Percentiles rank a stretch among this genome's conserved stretches.
Conservation (phyloP, 306 rosid genomes). For the Cyamopsis tetragonoloba region DNA sequence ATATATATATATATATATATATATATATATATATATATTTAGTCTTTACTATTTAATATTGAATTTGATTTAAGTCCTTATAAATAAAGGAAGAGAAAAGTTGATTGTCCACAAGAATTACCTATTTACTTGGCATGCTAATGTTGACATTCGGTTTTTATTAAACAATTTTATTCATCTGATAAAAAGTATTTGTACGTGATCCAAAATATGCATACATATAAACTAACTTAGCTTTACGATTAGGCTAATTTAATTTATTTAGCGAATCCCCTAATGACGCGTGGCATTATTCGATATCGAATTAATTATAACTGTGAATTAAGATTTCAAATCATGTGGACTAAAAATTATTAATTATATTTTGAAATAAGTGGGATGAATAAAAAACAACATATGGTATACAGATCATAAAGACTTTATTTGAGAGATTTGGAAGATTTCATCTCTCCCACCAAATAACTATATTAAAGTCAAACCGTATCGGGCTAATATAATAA, state of each 20-base stretch:
- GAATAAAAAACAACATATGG: not conserved
- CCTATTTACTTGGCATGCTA: not conserved
- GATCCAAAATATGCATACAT: not conserved
- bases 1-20: too few relatives aligned
- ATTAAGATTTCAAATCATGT: too few relatives aligned
- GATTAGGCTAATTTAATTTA: not conserved
- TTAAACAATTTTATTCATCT: not conserved
- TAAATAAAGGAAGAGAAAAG: too few relatives aligned
- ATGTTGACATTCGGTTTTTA: conserved; percentile 2
- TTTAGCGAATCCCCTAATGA: not conserved
- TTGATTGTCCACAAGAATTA: not conserved
- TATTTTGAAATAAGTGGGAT: conserved; percentile 15
- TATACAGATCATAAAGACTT: conserved; percentile 24
- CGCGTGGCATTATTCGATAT: conserved; percentile 4
- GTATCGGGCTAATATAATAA: not conserved
- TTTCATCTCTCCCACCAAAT: not conserved
- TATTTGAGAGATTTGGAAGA: conserved; percentile 15
- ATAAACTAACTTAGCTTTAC: too few relatives aligned
- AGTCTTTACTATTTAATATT: too few relatives aligned
- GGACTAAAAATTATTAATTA: not conserved
- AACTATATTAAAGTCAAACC: conserved; percentile 16
- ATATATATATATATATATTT: too few relatives aligned
- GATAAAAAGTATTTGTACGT: not conserved
- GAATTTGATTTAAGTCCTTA: too few relatives aligned
- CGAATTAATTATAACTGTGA: too few relatives aligned